A percentile compares a stretch with the other conserved stretches of the same genome.
These are phyloP conservation scores for Mycena maculata DNA, from an alignment of 768 basidiomycete species.

Conservation along the genomic window DNA sequence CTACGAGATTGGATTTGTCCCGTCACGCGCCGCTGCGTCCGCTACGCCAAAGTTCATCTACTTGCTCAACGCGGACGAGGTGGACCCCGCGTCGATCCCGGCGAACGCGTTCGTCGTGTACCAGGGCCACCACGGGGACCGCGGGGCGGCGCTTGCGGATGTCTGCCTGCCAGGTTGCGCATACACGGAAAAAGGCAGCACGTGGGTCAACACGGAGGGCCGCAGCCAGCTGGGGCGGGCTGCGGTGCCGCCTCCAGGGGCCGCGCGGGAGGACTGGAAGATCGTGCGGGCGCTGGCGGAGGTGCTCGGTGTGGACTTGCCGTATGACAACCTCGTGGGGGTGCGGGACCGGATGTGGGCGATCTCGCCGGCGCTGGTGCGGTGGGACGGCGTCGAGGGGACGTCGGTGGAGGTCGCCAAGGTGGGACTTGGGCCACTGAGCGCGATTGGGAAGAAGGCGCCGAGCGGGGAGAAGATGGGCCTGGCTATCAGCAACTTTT, in stretches of 20 bases:
- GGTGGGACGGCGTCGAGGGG: slow-evolving; percentile 84
- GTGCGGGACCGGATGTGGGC: slow-evolving; percentile 97
- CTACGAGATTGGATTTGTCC: slow-evolving; percentile 94
- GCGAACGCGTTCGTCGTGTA: slow-evolving; percentile 96
- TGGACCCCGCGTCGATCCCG: slow-evolving; percentile 90
- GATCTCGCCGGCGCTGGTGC: slow-evolving; percentile 88
- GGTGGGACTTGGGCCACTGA: slow-evolving; percentile 73
- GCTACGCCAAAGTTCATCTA: slow-evolving; percentile 95
- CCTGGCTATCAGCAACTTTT: slow-evolving; percentile 88
- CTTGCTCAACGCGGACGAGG: slow-evolving; percentile 95
- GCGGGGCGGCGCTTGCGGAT: slow-evolving; percentile 97
- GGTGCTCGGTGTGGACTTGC: slow-evolving; percentile 79
- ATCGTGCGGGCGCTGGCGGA: slow-evolving; percentile 95
- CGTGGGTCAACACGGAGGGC: slow-evolving; percentile 98
- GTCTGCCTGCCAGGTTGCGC: slow-evolving; percentile 93
- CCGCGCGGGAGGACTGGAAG: slow-evolving; percentile 97
- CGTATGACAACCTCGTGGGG: slow-evolving; percentile 88
- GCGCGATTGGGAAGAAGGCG: slow-evolving; percentile 43
- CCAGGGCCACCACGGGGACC: slow-evolving; percentile 98
- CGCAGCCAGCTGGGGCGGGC: slow-evolving; percentile 90
- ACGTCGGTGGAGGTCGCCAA: slow-evolving; percentile 80
- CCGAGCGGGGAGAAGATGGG: slow-evolving; percentile 68
- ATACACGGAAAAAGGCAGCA: slow-evolving; percentile 89
- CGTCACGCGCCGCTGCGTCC: slow-evolving; percentile 79
- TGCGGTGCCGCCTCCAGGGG: slow-evolving; percentile 95